A percentile compares a stretch with the other conserved stretches of the same genome.
Evolutionary conservation across 768 basidiomycete species (phyloP).

Genomic region (Termitomyces sp.): DNA sequence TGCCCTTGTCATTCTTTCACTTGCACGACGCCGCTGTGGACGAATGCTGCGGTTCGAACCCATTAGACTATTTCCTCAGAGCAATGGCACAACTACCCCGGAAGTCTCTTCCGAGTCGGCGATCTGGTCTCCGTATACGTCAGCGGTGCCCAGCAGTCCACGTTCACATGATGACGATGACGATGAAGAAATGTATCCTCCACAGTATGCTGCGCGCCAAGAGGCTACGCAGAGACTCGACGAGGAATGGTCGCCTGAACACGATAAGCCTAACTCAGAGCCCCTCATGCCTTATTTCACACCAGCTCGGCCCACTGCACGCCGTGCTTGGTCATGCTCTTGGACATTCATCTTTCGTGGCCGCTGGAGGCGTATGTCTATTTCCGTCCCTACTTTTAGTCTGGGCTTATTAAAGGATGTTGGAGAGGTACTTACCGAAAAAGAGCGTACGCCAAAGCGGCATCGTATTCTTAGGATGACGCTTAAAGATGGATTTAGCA

Average conservation of each 20-base stretch:
- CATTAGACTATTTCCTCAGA: slow-evolving; percentile 24
- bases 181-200: slow-evolving; percentile 44
- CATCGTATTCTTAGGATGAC: slow-evolving; percentile 29
- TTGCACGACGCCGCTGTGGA: slow-evolving; percentile 34
- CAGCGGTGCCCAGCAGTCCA: slow-evolving; percentile 31
- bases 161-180: slow-evolving; percentile 41
- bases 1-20: slow-evolving; percentile 41
- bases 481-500: slow-evolving; percentile 30
- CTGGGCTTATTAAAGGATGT: slow-evolving; percentile 14
- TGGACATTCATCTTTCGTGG: slow-evolving; percentile 54
- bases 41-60: slow-evolving; percentile 21
- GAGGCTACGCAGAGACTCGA: slow-evolving; percentile 27
- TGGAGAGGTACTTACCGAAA: slow-evolving; percentile 8
- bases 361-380: slow-evolving; percentile 45
- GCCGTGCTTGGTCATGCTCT: slow-evolving; percentile 32
- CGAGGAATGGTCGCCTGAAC: slow-evolving; percentile 30
- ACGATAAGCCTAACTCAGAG: slow-evolving; percentile 11
- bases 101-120: slow-evolving; percentile 28
- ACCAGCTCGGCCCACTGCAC: slow-evolving; percentile 23
- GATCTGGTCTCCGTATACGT: slow-evolving; percentile 38
- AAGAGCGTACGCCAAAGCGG: slow-evolving; percentile 12
- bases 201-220: slow-evolving; percentile 39
- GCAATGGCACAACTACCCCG: slow-evolving; percentile 18
- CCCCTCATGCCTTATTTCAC: slow-evolving; percentile 27
- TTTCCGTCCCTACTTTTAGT: slow-evolving; percentile 33